Evolutionary conservation across 306 rosid species (phyloP).

Genomic region (Cicer cuneatum): DNA sequence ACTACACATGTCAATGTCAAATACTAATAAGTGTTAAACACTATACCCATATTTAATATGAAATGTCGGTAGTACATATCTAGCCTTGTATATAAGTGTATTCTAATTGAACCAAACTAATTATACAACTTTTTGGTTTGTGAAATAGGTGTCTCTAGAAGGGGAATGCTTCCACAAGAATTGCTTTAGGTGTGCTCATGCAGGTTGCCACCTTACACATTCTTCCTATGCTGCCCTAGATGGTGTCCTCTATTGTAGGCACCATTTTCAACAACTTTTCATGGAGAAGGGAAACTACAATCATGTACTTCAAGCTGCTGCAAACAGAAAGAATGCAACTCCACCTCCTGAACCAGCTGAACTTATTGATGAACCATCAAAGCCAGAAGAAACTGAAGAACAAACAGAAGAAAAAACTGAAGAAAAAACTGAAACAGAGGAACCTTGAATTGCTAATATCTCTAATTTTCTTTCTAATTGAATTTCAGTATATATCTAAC

Average conservation of each 20-base stretch:
- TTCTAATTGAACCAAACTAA: constrained; percentile 14
- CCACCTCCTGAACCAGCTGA: constrained; percentile 55
- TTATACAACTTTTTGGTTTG: background rate
- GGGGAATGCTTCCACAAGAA: constrained; percentile 87
- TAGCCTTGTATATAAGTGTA: background rate
- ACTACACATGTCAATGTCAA: no score
- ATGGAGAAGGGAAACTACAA: constrained; percentile 90
- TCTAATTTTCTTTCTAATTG: background rate
- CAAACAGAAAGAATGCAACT: constrained; percentile 58
- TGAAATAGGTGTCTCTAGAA: constrained; percentile 70
- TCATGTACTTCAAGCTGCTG: constrained; percentile 75
- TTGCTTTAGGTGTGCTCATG: constrained; percentile 98
- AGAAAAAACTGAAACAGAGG: constrained; percentile 30
- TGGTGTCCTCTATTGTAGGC: constrained; percentile 92
- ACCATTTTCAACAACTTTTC: constrained; percentile 92
- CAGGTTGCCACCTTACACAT: constrained; percentile 91
- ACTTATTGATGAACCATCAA: constrained; percentile 28
- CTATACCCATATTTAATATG: no score
- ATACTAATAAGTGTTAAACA: no score
- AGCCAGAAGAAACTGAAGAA: constrained; percentile 15
- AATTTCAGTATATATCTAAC: constrained; percentile 31
- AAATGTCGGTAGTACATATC: no score
- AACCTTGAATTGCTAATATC: constrained; percentile 8
- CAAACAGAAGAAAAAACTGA: constrained; percentile 3
- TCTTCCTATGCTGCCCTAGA: constrained; percentile 86